Evolutionary conservation across 352 stramenopile species (phyloP).

Genomic region (Saprolegnia parasitica): DNA sequence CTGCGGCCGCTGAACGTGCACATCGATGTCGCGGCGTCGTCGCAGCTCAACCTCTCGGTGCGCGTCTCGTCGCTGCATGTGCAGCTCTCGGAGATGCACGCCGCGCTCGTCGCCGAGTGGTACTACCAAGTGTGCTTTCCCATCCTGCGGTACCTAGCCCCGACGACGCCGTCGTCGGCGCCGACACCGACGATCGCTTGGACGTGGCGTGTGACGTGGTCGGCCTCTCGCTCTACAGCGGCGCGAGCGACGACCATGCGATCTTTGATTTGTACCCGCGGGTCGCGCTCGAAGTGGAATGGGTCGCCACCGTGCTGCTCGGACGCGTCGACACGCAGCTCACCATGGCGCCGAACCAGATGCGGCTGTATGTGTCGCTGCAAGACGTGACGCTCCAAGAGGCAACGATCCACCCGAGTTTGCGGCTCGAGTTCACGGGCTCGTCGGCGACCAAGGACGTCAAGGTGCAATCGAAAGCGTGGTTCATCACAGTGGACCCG

Average conservation of each 20-base stretch:
- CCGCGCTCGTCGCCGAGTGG: constrained; percentile 18
- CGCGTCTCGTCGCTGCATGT: constrained; percentile 12
- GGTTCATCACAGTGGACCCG: not conserved
- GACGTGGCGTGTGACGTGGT: constrained; percentile 17
- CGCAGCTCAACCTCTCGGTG: not conserved
- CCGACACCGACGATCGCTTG: not conserved
- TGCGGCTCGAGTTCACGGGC: constrained; percentile 11
- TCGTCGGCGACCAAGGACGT: not conserved
- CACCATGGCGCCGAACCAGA: not conserved
- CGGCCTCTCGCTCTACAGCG: constrained; percentile 13
- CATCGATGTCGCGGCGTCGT: not conserved
- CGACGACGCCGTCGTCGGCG: not conserved
- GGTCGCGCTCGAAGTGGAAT: not conserved
- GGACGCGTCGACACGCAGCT: not conserved
- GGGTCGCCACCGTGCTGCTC: not conserved
- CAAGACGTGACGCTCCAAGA: constrained; percentile 12
- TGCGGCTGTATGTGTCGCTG: not conserved
- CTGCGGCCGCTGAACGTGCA: constrained; percentile 17
- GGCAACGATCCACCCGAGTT: constrained; percentile 10
- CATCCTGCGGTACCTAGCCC: constrained; percentile 1
- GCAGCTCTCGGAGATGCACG: constrained; percentile 24
- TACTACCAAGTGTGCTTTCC: constrained; percentile 24
- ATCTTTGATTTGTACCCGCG: constrained; percentile 19
- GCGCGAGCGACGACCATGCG: not conserved
- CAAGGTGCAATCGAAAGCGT: constrained; percentile 11